Evolutionary conservation across 306 rosid genomes (phyloP).

Genomic region (Clitoria ternatea): DNA sequence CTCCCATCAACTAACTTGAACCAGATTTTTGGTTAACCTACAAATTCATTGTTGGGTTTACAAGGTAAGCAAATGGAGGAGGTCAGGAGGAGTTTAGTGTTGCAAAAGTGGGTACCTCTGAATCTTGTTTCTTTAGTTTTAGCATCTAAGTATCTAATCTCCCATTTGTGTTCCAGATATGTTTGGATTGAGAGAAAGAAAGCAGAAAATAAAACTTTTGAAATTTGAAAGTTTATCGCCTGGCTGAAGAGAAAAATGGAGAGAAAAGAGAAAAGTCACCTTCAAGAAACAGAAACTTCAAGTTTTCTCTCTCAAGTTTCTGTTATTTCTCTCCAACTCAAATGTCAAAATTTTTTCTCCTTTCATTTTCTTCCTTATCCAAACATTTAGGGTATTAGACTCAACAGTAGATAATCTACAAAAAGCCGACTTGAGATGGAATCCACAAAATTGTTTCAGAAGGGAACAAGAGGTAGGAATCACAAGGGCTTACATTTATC

Average conservation of each 20-base stretch:
- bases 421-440: background rate
- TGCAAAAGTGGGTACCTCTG: background rate
- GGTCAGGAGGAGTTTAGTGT: background rate
- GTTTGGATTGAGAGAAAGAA: too few relatives aligned
- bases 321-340: too few relatives aligned
- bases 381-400: constrained; percentile 1
- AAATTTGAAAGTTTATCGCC: too few relatives aligned
- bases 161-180: background rate
- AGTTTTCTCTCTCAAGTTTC: too few relatives aligned
- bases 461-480: background rate
- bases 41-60: background rate
- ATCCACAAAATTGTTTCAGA: background rate
- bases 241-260: too few relatives aligned
- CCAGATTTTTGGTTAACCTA: background rate
- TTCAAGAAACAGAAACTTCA: too few relatives aligned
- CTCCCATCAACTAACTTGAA: background rate
- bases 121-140: background rate
- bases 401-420: background rate
- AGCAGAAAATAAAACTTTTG: too few relatives aligned
- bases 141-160: background rate
- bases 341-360: too few relatives aligned
- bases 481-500: constrained; percentile 16
- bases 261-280: too few relatives aligned
- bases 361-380: too few relatives aligned
- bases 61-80: background rate